Base-by-base conservation (phyloP, 371 early-diverging fungal species). In the Apophysomyces variabilis region DNA sequence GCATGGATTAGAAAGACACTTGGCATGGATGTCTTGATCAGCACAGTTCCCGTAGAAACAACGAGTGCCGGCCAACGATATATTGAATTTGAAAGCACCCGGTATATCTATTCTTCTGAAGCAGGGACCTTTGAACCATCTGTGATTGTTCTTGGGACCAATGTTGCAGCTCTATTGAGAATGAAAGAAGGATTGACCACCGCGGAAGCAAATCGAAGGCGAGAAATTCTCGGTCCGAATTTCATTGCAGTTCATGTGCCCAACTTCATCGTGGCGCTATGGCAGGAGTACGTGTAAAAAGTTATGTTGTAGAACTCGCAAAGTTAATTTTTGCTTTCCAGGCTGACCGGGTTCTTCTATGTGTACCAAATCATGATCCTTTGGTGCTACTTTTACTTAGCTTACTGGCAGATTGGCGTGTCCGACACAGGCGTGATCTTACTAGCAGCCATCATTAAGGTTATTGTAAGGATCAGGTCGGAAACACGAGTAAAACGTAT, bases 341-440 rank as follows among this genome's bases (percentile, higher is more conserved):
- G 75, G 41, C 79, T 90, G 59, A 79, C 84, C 14, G 83, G 85
- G 7, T 83, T 89, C 70, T 92, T 93, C 69, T 93, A 93, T 67
- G 73, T 92, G n/a, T 93, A 90, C 74, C 92, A 93, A 75, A 54
- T 89, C 21, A 82, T 89, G 73, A 80, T 86, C 35, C 70, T 93
- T 38, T 86, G 86, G 86, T 82, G 87, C 14, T 92, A 88, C 71
- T 88, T 85, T 72, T 87, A 88, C 65, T 76, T 87, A 58, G 84
- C 82, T 26, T 91, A 90, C 72, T 92, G 86, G 79, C 82, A 83
- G 61, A 90, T 92, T 67, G 92, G 88, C 9, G 21, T 90, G 0
- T 89, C 90, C 0, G 84, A 90, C 50, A 88, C 89, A 0, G 69
- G 74, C 56, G 88, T 92, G 7, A 85, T 91, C 50, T 56, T 91